Base-by-base conservation (phyloP, 306 rosid genomes). In the Citrullus amarus region DNA sequence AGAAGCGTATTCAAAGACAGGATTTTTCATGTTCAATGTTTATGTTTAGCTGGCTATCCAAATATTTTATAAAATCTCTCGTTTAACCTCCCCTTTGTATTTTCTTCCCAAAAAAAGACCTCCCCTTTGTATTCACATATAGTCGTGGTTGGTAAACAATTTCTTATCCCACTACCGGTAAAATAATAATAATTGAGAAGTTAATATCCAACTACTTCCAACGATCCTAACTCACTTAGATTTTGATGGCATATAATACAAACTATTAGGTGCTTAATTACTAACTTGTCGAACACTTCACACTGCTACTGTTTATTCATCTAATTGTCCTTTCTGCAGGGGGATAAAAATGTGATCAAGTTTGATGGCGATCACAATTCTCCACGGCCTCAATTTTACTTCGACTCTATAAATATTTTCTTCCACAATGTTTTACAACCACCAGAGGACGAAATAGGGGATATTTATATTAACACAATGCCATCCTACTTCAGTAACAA, bases 281-380 rank as follows among this genome's bases (percentile, higher is more conserved):
- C 16, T 36, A 7, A 36, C 15, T 66, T 66, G 73, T 9, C 53
- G 18, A 70, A 43, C 56, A 70, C 14, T 20, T 39, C 44, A 70
- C 38, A 22, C 18, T 17, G 55, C 7, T 20, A 43, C 39, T 82
- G 59, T 79, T 20, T 17, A 50, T 67, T 61, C 60, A 58, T 62
- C 78, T 30, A 77, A n/a, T 22, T 76, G 61, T 57, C 32, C 22
- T 18, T 22, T 81, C 68, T 81, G 82, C 87, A 96, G 99, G 99
- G 99, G 78, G 98, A 96, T 84, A 96, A 89, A 86, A 96, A 86
- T 83, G 82, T 93, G 61, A 88, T 92, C 80, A 92, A 91, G 89
- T 96, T 96, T 70, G 99, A 96, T 66, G 99, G 99, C 71, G 99
- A 96, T 84, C 99, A 96, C 92, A 96, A 96, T 78, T 96, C 99